A percentile compares a stretch with the other conserved stretches of the same genome.
Evolutionary conservation across 2,329 filamentous ascomycete genomes (phyloP).

Genomic region (Rutstroemia sp.): DNA sequence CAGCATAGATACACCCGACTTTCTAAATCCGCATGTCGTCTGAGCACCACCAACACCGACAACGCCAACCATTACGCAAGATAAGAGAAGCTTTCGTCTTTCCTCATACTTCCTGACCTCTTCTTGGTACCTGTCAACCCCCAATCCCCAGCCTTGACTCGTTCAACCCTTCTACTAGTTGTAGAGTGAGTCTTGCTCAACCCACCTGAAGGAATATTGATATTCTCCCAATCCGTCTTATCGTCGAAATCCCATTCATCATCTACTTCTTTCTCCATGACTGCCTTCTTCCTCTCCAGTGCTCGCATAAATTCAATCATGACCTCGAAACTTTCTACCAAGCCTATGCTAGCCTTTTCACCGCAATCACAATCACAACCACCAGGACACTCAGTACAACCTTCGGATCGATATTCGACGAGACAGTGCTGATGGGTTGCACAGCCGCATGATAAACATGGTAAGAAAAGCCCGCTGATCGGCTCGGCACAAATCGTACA

Average conservation of each 20-base stretch:
- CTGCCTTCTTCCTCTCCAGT: constrained; percentile 9
- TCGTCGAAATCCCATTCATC: constrained; percentile 22
- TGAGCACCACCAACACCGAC: background rate
- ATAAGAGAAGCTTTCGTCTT: constrained; percentile 16
- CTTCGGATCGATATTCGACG: constrained; percentile 22
- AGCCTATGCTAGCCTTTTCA: constrained; percentile 46
- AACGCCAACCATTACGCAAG: background rate
- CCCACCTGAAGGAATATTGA: constrained; percentile 16
- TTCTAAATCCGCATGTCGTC: background rate
- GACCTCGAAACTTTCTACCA: constrained; percentile 54
- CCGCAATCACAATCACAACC: constrained; percentile 59
- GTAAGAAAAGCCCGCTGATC: constrained; percentile 50
- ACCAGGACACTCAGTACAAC: constrained; percentile 50
- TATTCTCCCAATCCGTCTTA: constrained; percentile 23
- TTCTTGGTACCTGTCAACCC: constrained; percentile 21
- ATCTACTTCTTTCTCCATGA: constrained; percentile 13
- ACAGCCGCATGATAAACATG: constrained; percentile 57
- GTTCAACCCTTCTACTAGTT: constrained; percentile 23
- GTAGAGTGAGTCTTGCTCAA: constrained; percentile 23
- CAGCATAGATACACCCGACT: background rate
- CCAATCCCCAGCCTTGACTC: constrained; percentile 26
- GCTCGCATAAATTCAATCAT: constrained; percentile 25
- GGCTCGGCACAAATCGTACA: constrained; percentile 59
- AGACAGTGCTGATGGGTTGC: constrained; percentile 50
- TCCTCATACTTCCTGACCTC: constrained; percentile 26